Evolutionary conservation across 2,329 filamentous ascomycete species (phyloP).

Genomic region (Ascochyta fabae): DNA sequence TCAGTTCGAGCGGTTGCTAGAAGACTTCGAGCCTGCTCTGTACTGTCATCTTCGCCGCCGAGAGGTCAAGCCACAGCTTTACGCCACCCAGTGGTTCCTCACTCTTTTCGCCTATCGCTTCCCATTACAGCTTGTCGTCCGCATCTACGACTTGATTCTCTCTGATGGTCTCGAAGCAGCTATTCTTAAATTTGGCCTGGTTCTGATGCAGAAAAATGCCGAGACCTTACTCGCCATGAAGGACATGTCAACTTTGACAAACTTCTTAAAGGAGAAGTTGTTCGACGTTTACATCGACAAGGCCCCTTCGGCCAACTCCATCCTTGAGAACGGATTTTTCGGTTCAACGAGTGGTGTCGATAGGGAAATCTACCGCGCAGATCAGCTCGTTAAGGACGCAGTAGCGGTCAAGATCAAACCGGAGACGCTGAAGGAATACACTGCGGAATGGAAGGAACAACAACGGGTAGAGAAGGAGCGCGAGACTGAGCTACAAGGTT

Average conservation of each 20-base stretch:
- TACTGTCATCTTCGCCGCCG: constrained; percentile 92
- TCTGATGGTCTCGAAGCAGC: constrained; percentile 88
- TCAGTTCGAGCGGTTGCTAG: constrained; percentile 91
- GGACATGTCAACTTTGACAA: constrained; percentile 88
- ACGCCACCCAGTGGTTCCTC: constrained; percentile 98
- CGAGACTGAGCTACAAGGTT: constrained; percentile 77
- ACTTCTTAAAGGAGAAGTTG: constrained; percentile 88
- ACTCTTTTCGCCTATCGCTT: constrained; percentile 99
- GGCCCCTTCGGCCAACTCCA: constrained; percentile 86
- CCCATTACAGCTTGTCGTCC: constrained; percentile 90
- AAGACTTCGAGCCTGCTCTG: constrained; percentile 91
- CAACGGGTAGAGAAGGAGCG: constrained; percentile 80
- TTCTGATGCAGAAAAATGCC: constrained; percentile 95
- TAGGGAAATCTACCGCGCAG: constrained; percentile 94
- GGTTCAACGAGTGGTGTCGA: constrained; percentile 88
- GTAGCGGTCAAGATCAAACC: constrained; percentile 85
- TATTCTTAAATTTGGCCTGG: constrained; percentile 92
- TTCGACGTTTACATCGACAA: constrained; percentile 98
- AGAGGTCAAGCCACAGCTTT: constrained; percentile 87
- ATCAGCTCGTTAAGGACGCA: constrained; percentile 90
- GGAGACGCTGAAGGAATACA: constrained; percentile 81
- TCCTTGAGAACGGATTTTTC: constrained; percentile 97
- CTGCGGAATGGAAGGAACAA: constrained; percentile 90
- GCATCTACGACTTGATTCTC: constrained; percentile 94
- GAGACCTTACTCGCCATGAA: constrained; percentile 78